phyloP scores from a whole-genome alignment of 2,329 filamentous ascomycete species.

The Alternaria triticina region DNA sequence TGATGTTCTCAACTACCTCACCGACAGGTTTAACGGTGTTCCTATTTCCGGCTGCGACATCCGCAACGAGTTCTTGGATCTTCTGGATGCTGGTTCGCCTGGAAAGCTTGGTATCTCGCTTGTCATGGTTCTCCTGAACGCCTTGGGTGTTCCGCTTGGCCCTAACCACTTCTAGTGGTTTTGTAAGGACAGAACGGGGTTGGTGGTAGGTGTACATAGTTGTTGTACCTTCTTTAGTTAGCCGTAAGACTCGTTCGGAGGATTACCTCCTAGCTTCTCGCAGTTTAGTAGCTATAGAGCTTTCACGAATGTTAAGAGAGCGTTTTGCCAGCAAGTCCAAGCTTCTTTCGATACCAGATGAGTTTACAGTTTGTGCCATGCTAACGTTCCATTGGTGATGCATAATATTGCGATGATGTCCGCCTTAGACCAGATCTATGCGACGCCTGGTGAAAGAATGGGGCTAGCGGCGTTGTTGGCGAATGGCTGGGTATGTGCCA shows the following conservation, averaged over 20 bases:
- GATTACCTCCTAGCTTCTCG: neutral
- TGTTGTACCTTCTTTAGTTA: neutral
- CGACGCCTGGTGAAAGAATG: no score
- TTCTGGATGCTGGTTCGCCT: neutral
- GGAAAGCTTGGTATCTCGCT: neutral
- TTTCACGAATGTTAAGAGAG: neutral
- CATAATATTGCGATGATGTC: no score
- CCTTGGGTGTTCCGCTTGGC: neutral
- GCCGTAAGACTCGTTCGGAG: neutral
- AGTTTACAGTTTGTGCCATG: no score
- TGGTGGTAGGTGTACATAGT: neutral
- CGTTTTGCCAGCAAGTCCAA: neutral
- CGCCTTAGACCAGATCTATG: no score
- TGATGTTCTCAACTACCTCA: neutral
- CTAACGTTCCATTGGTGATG: no score
- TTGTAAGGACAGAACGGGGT: neutral
- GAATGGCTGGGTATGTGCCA: no score
- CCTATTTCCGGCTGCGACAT: neutral
- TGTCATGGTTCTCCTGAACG: neutral
- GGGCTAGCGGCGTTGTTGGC: no score
- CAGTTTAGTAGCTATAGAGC: neutral
- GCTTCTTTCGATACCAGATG: no score
- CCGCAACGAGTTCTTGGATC: neutral
- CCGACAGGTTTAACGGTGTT: neutral
- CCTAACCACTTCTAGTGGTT: neutral